Evolutionary conservation across 225 moss, liverwort and hornwort species (phyloP).

Genomic region (Antitrichia curtipendula): DNA sequence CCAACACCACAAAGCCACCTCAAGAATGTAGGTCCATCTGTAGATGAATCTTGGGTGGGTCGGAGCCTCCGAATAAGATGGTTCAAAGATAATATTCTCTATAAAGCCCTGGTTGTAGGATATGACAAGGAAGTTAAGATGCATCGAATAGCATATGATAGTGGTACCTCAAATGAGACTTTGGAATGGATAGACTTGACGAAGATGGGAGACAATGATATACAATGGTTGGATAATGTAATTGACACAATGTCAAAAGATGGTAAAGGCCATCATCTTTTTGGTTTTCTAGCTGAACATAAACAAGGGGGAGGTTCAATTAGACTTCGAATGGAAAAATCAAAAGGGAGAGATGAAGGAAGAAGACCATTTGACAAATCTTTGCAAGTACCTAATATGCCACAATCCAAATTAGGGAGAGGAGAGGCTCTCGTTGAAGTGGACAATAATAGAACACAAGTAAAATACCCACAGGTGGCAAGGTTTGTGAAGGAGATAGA

Average conservation of each 20-base stretch:
- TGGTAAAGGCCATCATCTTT: not conserved
- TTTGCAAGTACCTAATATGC: not conserved
- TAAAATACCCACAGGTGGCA: not conserved
- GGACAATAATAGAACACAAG: not conserved
- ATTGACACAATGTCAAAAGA: not conserved
- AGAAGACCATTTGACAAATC: no score
- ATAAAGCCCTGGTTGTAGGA: conserved; percentile 38
- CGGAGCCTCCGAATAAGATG: conserved; percentile 48
- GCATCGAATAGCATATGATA: conserved; percentile 6
- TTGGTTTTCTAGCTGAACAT: accelerated
- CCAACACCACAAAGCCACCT: not conserved
- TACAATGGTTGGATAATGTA: conserved; percentile 8
- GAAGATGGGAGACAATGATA: not conserved
- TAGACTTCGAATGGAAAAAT: accelerated
- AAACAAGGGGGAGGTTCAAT: not conserved
- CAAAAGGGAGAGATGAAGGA: not conserved
- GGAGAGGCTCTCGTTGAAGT: not conserved
- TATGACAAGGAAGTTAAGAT: not conserved
- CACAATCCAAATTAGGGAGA: not conserved
- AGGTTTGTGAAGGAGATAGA: not conserved
- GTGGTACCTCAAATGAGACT: not conserved
- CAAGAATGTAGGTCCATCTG: conserved; percentile 2
- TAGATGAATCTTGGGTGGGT: conserved; percentile 34
- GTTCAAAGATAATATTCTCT: conserved; percentile 39
- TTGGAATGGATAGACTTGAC: conserved; percentile 24